Conservation (phyloP, 1,284 basidiomycete species). For the Cryptococcus sp. region DNA sequence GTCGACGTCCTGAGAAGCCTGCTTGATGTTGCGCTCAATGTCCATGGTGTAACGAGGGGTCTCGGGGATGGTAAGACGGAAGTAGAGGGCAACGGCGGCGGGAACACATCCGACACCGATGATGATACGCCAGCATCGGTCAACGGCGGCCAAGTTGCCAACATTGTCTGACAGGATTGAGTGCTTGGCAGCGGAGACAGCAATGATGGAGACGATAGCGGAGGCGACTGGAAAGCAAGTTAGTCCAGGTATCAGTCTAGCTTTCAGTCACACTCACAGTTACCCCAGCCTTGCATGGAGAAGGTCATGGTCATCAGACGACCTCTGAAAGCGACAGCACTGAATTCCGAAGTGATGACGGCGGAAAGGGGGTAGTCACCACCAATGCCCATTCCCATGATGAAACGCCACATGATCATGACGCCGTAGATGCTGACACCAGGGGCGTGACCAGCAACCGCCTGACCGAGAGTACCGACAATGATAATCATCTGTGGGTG, state of each 20-base stretch:
- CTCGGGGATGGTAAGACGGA: conserved; percentile 57
- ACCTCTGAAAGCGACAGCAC: conserved; percentile 65
- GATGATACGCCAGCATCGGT: conserved; percentile 58
- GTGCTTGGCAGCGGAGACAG: conserved; percentile 69
- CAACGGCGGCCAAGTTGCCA: conserved; percentile 48
- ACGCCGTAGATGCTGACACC: conserved; percentile 71
- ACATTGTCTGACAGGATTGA: conserved; percentile 60
- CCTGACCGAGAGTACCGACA: conserved; percentile 56
- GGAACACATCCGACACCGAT: conserved; percentile 57
- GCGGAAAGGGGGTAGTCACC: conserved; percentile 64
- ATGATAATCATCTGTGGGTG: conserved; percentile 49
- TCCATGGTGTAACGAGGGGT: conserved; percentile 84
- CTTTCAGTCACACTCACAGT: conserved; percentile 36
- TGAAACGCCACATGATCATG: conserved; percentile 66
- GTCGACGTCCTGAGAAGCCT: conserved; percentile 67
- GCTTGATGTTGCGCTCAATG: conserved; percentile 77
- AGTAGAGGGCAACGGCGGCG: conserved; percentile 56
- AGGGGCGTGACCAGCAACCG: conserved; percentile 60
- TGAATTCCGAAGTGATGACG: conserved; percentile 66
- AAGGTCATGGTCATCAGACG: conserved; percentile 59
- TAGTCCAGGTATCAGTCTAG: background rate
- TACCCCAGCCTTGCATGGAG: conserved; percentile 60
- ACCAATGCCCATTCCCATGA: conserved; percentile 57
- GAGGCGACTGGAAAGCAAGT: conserved; percentile 49
- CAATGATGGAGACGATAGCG: conserved; percentile 68